Evolutionary conservation across 73 alveolate genomes (phyloP).

Genomic region (Diophrys appendiculata): DNA sequence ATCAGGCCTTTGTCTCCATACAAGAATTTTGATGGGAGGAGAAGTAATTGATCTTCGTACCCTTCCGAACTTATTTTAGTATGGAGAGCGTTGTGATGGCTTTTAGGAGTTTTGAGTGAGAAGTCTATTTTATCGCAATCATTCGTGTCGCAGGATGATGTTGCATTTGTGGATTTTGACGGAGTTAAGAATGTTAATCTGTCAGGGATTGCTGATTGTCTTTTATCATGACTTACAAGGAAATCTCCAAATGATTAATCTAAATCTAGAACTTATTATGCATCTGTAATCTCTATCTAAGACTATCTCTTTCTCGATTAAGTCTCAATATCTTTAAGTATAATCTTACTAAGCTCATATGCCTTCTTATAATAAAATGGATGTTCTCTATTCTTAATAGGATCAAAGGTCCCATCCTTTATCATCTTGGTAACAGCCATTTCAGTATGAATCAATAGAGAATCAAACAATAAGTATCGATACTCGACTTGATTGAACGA

Average conservation of each 20-base stretch:
- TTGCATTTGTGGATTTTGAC: no score
- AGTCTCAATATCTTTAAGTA: neutral
- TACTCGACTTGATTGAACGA: no score
- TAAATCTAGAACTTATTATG: no score
- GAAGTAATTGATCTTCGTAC: no score
- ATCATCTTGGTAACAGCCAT: neutral
- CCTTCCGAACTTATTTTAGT: no score
- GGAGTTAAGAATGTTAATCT: no score
- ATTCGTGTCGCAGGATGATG: no score
- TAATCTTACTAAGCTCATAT: neutral
- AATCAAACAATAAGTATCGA: neutral
- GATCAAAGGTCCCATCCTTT: neutral
- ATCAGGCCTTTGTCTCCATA: neutral
- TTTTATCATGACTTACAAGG: no score
- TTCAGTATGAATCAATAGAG: neutral
- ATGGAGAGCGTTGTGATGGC: neutral
- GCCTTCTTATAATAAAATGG: neutral
- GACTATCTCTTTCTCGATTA: neutral
- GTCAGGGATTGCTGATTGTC: no score
- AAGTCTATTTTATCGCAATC: neutral
- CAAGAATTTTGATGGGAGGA: neutral
- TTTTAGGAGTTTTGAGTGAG: neutral
- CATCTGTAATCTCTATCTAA: no score
- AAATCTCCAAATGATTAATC: no score
- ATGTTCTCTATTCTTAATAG: neutral